Base-by-base conservation (phyloP, 306 rosid species). In the Comarum palustre region DNA sequence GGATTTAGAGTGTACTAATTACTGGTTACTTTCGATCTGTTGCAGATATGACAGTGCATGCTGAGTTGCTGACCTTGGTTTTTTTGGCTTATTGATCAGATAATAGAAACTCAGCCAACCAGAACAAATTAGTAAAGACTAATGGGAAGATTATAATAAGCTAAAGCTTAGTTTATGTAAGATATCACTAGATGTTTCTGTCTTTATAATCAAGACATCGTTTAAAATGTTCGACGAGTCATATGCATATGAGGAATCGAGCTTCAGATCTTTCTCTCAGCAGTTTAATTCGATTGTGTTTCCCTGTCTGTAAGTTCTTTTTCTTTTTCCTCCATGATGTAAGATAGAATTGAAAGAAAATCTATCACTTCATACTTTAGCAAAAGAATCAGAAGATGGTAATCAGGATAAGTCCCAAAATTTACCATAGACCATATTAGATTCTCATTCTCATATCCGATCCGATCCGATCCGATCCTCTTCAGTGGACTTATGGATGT, bases 101-200 rank as follows among this genome's bases (percentile, higher is more conserved):
- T 70, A n/a, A 69, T 34, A 31, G 61, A 62, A 62, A 62, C 51
- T 64, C 34, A 1, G 12, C 71, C 71, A 67, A 25, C 39, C 71
- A 8, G 25, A 65, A 11, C n/a, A 14, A 7, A 42, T 9, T 24
- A 6, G 11, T 20, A 42, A 24, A 24, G 25, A 39, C 17, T 72
- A 72, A 57, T 72, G 75, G 42, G 34, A n/a, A 20, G 67, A 57
- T 72, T 57, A 39, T 17, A 42, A 22, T 36, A 54, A 6, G 25
- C 15, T 48, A 71, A 71, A 71, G 65, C 52, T 22, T 55, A 8
- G 42, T 19, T 52, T 3, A 15, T 38, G 60, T 42, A 24, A 54
- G 65, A 71, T 1, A 71, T 71, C 29, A 71, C 75, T n/a, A 54
- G 9, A 10, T 52, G 6, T 34, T 4, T 50, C 22, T 14, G 2